These are phyloP conservation scores for Primulina tabacum DNA, from an alignment of 257 asterid species.

Conservation along the genomic window DNA sequence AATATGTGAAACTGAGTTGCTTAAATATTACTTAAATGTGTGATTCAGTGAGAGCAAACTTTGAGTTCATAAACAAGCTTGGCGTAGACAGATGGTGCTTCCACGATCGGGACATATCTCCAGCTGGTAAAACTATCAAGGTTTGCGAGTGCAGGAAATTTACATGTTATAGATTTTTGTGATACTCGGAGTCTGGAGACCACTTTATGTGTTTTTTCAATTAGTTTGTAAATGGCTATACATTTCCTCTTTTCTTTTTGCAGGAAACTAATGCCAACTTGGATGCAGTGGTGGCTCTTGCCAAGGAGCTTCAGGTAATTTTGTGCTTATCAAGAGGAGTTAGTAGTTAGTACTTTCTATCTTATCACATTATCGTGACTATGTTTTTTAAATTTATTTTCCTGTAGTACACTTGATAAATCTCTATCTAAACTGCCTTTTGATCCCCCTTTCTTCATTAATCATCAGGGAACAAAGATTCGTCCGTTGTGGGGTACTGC, in stretches of 20 bases:
- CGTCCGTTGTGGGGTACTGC: conserved; percentile 97
- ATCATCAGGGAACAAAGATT: conserved; percentile 59
- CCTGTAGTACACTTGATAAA: neutral
- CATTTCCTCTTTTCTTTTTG: conserved; percentile 1
- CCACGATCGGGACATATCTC: conserved; percentile 95
- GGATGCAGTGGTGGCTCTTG: conserved; percentile 95
- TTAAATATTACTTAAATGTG: conserved; percentile 16
- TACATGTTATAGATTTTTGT: neutral
- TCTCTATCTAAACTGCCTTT: neutral
- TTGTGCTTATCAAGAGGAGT: neutral
- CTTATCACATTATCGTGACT: neutral
- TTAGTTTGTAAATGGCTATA: neutral
- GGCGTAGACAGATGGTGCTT: conserved; percentile 94
- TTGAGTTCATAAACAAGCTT: conserved; percentile 88
- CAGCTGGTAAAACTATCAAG: conserved; percentile 90
- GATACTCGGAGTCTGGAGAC: neutral
- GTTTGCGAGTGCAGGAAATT: conserved; percentile 31
- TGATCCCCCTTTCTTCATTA: conserved; percentile 3
- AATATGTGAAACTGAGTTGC: neutral
- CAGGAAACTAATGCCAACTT: conserved; percentile 91
- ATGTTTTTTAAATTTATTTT: too few relatives aligned
- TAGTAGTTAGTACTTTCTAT: neutral
- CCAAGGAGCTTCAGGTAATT: conserved; percentile 93
- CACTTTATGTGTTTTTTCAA: neutral
- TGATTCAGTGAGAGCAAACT: conserved; percentile 89